A percentile compares a stretch with the other conserved stretches of the same genome.
Conservation (phyloP, 1,284 basidiomycete species). For the Inonotus obliquus region DNA sequence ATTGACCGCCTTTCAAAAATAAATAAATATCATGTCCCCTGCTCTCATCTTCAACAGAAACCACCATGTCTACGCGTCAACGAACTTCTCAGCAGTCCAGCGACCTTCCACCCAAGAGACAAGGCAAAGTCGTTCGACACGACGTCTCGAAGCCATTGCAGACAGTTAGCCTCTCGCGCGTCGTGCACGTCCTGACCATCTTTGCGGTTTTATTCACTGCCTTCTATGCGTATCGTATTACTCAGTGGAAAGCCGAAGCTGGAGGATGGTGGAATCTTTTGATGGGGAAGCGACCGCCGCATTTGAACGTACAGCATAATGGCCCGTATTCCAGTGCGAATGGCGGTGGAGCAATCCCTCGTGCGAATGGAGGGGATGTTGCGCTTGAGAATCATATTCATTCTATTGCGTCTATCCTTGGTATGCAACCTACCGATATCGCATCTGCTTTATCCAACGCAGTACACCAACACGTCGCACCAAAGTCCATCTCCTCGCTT, state of each 20-base stretch:
- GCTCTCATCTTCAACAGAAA: neutral
- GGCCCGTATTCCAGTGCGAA: neutral
- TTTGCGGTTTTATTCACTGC: slow-evolving; percentile 40
- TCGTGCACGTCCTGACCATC: slow-evolving; percentile 47
- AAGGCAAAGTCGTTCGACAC: slow-evolving; percentile 27
- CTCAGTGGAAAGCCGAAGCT: slow-evolving; percentile 47
- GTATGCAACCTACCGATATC: slow-evolving; percentile 53
- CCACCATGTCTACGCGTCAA: neutral
- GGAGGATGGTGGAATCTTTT: slow-evolving; percentile 59
- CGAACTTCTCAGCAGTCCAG: neutral
- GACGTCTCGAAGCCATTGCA: slow-evolving; percentile 32
- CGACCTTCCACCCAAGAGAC: slow-evolving; percentile 30
- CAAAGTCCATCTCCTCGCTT: slow-evolving; percentile 51
- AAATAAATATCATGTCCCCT: neutral
- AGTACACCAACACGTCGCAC: slow-evolving; percentile 51
- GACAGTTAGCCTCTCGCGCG: slow-evolving; percentile 29
- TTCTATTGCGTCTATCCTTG: slow-evolving; percentile 54
- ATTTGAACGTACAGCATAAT: slow-evolving; percentile 18
- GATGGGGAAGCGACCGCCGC: slow-evolving; percentile 34
- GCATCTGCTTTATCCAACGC: slow-evolving; percentile 57
- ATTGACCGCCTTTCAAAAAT: neutral
- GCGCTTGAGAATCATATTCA: slow-evolving; percentile 50
- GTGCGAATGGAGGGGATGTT: slow-evolving; percentile 22
- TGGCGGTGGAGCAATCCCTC: slow-evolving; percentile 7
- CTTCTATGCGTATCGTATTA: slow-evolving; percentile 45